A percentile compares a stretch with the other conserved stretches of the same genome.
Evolutionary conservation across 495 filamentous ascomycete species (phyloP).

Genomic region (Neurospora sp.): DNA sequence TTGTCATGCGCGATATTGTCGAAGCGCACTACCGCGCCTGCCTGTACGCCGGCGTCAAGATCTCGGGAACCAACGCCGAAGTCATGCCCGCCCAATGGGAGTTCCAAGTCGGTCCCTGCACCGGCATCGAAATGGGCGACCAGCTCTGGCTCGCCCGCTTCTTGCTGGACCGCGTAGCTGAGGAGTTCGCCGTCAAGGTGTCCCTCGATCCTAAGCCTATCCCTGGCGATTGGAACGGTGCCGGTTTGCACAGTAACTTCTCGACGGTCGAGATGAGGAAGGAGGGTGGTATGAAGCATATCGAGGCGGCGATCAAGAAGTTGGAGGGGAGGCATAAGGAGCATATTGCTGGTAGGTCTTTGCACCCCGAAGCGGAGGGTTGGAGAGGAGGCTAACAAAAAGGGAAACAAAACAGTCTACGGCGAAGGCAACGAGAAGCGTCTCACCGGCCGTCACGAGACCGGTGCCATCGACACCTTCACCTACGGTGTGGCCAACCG

Average conservation of each 20-base stretch:
- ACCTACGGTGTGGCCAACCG: slow-evolving; percentile 87
- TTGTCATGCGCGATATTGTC: slow-evolving; percentile 91
- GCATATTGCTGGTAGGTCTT: slow-evolving; percentile 54
- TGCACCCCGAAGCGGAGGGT: too few relatives aligned
- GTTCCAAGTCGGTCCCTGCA: slow-evolving; percentile 88
- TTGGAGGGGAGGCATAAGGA: slow-evolving; percentile 74
- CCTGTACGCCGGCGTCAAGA: slow-evolving; percentile 74
- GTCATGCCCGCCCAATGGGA: slow-evolving; percentile 87
- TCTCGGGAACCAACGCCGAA: slow-evolving; percentile 94
- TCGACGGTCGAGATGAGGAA: slow-evolving; percentile 69
- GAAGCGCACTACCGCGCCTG: slow-evolving; percentile 96
- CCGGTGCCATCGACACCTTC: slow-evolving; percentile 78
- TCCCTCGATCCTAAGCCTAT: slow-evolving; percentile 93
- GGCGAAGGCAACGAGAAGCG: slow-evolving; percentile 78
- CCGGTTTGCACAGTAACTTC: slow-evolving; percentile 84
- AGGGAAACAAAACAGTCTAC: slow-evolving; percentile 45
- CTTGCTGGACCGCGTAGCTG: slow-evolving; percentile 84
- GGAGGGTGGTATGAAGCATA: slow-evolving; percentile 82
- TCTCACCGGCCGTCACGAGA: slow-evolving; percentile 88
- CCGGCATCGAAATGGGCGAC: slow-evolving; percentile 83
- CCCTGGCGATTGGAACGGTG: slow-evolving; percentile 94
- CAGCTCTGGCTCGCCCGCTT: slow-evolving; percentile 92
- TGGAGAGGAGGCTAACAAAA: too few relatives aligned
- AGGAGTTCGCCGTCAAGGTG: slow-evolving; percentile 87
- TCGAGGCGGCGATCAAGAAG: slow-evolving; percentile 47